Evolutionary conservation across 345 rosid species (phyloP).

Genomic region (Eucalyptus grandis): DNA sequence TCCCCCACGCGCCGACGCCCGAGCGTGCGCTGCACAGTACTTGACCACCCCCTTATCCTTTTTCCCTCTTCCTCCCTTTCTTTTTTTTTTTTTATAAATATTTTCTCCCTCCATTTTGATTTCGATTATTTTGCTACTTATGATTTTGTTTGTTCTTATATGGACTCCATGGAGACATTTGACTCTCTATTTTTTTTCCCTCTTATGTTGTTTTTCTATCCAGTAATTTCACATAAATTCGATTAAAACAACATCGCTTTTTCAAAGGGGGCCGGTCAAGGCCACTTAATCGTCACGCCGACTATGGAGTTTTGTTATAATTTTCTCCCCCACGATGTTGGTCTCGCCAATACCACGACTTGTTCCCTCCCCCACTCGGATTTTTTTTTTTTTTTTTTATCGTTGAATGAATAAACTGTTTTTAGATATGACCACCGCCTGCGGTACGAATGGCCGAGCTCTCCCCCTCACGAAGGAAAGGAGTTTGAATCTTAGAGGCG

Average conservation of each 20-base stretch:
- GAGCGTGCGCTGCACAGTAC: background rate
- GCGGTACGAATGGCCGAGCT: rapidly evolving
- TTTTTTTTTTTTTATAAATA: too few species aligned
- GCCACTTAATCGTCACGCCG: rapidly evolving
- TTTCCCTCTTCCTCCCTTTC: too few species aligned
- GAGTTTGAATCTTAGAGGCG: too few species aligned
- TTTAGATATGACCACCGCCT: too few species aligned
- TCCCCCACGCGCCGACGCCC: background rate
- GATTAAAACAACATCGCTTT: rapidly evolving
- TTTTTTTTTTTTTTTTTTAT: too few species aligned
- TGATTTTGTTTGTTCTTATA: background rate
- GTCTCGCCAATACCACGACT: background rate
- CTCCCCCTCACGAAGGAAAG: too few species aligned
- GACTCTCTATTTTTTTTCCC: background rate
- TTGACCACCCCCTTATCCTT: background rate
- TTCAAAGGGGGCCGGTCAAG: too few species aligned
- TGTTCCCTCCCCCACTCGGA: too few species aligned
- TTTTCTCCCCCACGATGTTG: rapidly evolving
- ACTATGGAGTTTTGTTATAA: too few species aligned
- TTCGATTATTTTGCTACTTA: background rate
- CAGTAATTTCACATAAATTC: too few species aligned
- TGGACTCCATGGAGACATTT: background rate
- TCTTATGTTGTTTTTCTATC: background rate
- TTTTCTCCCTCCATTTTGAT: background rate
- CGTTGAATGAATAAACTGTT: too few species aligned